Evolutionary conservation across 2,329 filamentous ascomycete species (phyloP).

Genomic region (Biscogniauxia marginata): DNA sequence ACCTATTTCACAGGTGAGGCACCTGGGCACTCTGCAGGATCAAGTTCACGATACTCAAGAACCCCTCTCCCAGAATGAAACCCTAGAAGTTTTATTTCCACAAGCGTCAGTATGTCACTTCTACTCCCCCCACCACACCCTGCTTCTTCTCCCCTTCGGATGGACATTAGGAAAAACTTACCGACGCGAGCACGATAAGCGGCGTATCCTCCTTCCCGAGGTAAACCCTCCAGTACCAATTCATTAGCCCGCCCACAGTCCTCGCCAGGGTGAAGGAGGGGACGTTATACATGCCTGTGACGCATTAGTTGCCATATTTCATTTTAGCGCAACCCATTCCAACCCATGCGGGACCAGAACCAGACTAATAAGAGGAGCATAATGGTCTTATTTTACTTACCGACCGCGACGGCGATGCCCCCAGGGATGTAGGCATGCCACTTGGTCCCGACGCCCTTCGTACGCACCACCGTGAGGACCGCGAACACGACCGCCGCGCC

Average conservation of each 20-base stretch:
- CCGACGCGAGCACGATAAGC: constrained; percentile 81
- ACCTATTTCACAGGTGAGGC: constrained; percentile 60
- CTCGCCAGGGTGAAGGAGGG: constrained; percentile 92
- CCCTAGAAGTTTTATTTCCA: constrained; percentile 47
- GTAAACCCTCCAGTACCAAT: constrained; percentile 72
- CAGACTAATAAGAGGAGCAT: not conserved
- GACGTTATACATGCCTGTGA: constrained; percentile 88
- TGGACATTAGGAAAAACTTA: constrained; percentile 35
- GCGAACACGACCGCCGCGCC: constrained; percentile 75
- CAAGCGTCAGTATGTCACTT: constrained; percentile 6
- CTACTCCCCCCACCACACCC: not conserved
- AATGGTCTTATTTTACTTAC: constrained; percentile 47
- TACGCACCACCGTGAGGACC: constrained; percentile 66
- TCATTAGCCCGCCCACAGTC: constrained; percentile 71
- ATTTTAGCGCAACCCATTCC: too few relatives aligned
- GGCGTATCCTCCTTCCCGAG: constrained; percentile 62
- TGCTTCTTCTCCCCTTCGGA: not conserved
- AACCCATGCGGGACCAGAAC: too few relatives aligned
- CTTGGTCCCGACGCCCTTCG: constrained; percentile 50
- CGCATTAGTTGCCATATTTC: not conserved
- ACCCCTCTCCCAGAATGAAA: constrained; percentile 87
- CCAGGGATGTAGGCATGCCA: constrained; percentile 83
- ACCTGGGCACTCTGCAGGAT: constrained; percentile 74
- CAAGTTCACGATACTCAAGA: constrained; percentile 89
- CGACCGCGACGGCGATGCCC: constrained; percentile 93